phyloP scores from a whole-genome alignment of 306 rosid species.

The Leucaena leucocephala region DNA sequence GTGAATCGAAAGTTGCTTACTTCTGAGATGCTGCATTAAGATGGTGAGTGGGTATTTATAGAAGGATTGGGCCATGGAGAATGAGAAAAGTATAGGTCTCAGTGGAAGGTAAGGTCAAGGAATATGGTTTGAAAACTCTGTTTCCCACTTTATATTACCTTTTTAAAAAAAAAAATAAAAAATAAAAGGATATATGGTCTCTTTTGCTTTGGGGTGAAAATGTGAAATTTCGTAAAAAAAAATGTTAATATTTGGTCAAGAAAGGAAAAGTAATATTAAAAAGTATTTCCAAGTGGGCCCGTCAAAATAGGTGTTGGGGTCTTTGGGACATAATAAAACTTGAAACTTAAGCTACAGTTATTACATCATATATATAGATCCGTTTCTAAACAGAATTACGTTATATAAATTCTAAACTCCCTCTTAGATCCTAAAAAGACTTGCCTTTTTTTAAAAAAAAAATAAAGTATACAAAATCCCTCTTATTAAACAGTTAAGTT shows the following conservation, averaged over 20 bases:
- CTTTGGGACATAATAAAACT: no score
- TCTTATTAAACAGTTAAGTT: no score
- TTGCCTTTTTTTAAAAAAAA: no score
- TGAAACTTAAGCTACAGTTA: no score
- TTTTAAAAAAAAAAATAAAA: no score
- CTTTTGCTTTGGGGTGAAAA: not conserved
- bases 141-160: not conserved
- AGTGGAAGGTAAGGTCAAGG: not conserved
- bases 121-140: conserved; percentile 1
- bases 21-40: conserved; percentile 9
- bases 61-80: not conserved
- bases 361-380: no score
- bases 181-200: not conserved
- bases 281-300: not conserved
- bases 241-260: not conserved
- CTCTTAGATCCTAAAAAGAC: no score
- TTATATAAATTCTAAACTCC: no score
- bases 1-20: conserved; percentile 17
- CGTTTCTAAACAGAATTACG: no score
- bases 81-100: not conserved
- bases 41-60: conserved; percentile 31
- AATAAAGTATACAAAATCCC: no score
- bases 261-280: no score
- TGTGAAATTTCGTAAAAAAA: not conserved
- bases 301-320: no score